Conservation (phyloP, 2,329 filamentous ascomycete genomes). For the Cercospora zeae-maydis region DNA sequence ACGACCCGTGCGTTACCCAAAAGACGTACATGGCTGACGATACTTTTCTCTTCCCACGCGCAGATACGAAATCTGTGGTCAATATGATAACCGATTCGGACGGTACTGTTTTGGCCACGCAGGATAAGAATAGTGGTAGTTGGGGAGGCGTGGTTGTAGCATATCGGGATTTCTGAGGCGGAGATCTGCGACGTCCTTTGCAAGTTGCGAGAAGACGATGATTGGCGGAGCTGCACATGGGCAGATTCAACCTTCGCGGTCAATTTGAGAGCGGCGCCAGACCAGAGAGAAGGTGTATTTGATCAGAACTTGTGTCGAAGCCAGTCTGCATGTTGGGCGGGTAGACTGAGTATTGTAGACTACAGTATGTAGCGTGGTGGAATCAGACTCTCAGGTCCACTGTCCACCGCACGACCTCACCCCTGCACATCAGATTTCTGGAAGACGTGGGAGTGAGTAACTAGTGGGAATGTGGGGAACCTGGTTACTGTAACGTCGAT, state of each 20-base stretch:
- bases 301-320: neutral
- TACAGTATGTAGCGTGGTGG: neutral
- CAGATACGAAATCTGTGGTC: constrained; percentile 23
- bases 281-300: too few relatives aligned
- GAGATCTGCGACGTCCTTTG: neutral
- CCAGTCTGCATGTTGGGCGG: neutral
- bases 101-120: constrained; percentile 18
- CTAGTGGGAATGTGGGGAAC: neutral
- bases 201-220: neutral
- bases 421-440: neutral
- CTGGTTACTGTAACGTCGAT: neutral
- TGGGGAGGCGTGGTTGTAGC: constrained; percentile 29
- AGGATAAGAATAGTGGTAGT: constrained; percentile 23
- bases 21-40: neutral
- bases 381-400: neutral
- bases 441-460: neutral
- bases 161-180: constrained; percentile 19
- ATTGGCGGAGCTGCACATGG: neutral
- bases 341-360: too few relatives aligned
- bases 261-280: neutral
- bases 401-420: neutral
- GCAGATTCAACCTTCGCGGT: neutral
- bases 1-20: neutral
- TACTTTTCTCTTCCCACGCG: neutral
- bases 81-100: constrained; percentile 24